phyloP scores from a whole-genome alignment of 305 asterid genomes.

The Fraxinus baroniana region DNA sequence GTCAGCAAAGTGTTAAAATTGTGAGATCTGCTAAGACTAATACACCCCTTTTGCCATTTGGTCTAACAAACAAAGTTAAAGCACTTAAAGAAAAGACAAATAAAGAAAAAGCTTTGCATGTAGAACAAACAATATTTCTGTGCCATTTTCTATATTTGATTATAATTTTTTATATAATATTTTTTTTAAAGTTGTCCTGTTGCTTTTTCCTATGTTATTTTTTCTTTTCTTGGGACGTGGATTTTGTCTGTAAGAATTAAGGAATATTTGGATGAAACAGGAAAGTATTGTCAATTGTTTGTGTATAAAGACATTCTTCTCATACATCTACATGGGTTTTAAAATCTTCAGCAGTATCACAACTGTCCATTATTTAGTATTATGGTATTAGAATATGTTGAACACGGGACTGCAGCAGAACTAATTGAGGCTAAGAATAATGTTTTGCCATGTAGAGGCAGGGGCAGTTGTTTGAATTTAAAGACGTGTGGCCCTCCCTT shows the following conservation, averaged over 20 bases:
- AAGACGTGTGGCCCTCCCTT: slow-evolving; percentile 57
- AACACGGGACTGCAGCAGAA: slow-evolving; percentile 39
- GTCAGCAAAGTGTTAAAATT: slow-evolving; percentile 48
- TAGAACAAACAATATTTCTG: slow-evolving; percentile 32
- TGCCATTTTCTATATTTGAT: slow-evolving; percentile 4
- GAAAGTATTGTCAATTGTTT: slow-evolving; percentile 40
- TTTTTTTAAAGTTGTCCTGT: slow-evolving; percentile 25
- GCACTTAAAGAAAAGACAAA: slow-evolving; percentile 40
- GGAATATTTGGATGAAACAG: slow-evolving; percentile 26
- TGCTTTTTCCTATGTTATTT: slow-evolving; percentile 35
- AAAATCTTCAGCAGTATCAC: slow-evolving; percentile 17
- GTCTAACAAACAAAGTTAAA: slow-evolving; percentile 59
- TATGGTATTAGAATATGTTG: background rate
- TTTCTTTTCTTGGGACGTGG: slow-evolving; percentile 43
- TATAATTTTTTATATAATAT: slow-evolving; percentile 18
- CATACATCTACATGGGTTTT: slow-evolving; percentile 2
- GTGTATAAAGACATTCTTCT: slow-evolving; percentile 26
- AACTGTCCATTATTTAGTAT: background rate
- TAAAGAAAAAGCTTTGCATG: slow-evolving; percentile 58
- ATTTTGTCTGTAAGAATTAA: slow-evolving; percentile 37
- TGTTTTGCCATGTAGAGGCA: slow-evolving; percentile 27
- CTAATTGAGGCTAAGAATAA: slow-evolving; percentile 46
- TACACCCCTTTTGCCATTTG: slow-evolving; percentile 46
- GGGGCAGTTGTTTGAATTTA: slow-evolving; percentile 39
- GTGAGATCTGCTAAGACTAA: slow-evolving; percentile 44